A percentile compares a stretch with the other conserved stretches of the same genome.
Conservation (phyloP, 2,329 filamentous ascomycete genomes). For the Lachnellula cervina region DNA sequence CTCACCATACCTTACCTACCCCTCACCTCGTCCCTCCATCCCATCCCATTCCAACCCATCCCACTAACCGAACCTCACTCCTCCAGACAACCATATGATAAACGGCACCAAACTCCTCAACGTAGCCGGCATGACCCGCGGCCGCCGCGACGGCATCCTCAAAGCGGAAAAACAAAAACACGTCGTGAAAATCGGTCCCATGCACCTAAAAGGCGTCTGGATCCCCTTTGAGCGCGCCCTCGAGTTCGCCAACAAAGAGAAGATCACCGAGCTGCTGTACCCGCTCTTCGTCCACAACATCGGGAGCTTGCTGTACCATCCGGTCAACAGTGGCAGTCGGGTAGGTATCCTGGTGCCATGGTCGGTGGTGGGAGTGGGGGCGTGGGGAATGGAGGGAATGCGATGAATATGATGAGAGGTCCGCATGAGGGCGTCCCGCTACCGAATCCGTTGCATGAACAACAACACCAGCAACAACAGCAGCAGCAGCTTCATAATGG, state of each 20-base stretch:
- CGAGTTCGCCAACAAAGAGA: slow-evolving; percentile 98
- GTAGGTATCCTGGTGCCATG: background rate
- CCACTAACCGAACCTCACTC: background rate
- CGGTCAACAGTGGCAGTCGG: slow-evolving; percentile 67
- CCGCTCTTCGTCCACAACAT: slow-evolving; percentile 97
- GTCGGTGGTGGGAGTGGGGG: background rate
- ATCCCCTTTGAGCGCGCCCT: slow-evolving; percentile 94
- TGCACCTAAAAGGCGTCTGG: slow-evolving; percentile 98
- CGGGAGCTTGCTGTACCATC: slow-evolving; percentile 86
- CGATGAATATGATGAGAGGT: background rate
- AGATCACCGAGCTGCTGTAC: slow-evolving; percentile 91
- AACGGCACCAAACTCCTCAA: slow-evolving; percentile 96
- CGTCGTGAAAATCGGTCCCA: slow-evolving; percentile 96
- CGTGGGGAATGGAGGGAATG: background rate
- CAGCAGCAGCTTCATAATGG: background rate
- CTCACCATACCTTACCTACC: background rate
- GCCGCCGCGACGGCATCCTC: slow-evolving; percentile 86
- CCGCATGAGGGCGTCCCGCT: background rate
- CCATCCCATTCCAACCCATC: background rate
- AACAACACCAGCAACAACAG: background rate
- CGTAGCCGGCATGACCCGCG: slow-evolving; percentile 94
- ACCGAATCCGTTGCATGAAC: background rate
- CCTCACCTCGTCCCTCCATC: background rate
- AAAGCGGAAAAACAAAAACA: slow-evolving; percentile 96
- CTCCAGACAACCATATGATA: slow-evolving; percentile 92